phyloP scores from a whole-genome alignment of 78 protist species.

The Dictyostelium brefeldianum region DNA sequence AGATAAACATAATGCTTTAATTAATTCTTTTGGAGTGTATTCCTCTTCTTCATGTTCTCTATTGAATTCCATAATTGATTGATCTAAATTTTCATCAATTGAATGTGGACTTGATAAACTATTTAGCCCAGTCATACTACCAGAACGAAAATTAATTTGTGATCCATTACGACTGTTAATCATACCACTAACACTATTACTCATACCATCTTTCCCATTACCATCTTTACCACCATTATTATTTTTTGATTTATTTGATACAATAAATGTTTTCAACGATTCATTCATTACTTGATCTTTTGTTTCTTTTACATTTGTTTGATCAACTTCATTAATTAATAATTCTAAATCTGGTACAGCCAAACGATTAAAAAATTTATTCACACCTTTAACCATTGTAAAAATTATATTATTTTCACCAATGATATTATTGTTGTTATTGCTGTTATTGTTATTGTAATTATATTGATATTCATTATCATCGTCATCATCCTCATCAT shows the following conservation, averaged over 20 bases:
- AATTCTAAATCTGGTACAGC: constrained; percentile 64
- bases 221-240: no score
- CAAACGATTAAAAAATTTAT: constrained; percentile 19
- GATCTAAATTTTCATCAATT: constrained; percentile 9
- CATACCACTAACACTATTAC: not conserved
- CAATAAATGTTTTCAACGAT: constrained; percentile 48
- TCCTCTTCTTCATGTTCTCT: constrained; percentile 51
- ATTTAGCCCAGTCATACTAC: not conserved
- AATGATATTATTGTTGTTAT: not conserved
- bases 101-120: not conserved
- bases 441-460: not conserved
- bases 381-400: not conserved
- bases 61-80: constrained; percentile 27
- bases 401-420: no score
- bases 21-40: constrained; percentile 33
- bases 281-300: constrained; percentile 66
- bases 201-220: not conserved
- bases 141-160: not conserved
- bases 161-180: not conserved
- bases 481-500: not conserved
- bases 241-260: constrained; percentile 13
- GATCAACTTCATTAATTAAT: constrained; percentile 35
- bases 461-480: not conserved
- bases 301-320: not conserved
- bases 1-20: constrained; percentile 43